Evolutionary conservation across 192 early-diverging fungal species (phyloP).

Genomic region (Haplosporangium gracile): DNA sequence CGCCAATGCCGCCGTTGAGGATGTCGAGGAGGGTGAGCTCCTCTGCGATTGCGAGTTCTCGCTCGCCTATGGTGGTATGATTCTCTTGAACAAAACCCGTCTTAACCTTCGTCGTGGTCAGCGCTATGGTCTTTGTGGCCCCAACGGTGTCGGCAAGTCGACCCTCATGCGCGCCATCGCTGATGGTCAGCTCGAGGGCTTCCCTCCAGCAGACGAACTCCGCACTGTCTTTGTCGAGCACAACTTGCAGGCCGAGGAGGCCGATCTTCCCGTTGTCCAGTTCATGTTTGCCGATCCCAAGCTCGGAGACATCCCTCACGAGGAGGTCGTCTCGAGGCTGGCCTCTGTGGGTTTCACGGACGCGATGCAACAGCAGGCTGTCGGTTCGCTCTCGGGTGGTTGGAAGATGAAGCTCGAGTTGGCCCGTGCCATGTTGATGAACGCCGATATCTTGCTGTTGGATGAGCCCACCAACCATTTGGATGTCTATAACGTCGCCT

Average conservation of each 20-base stretch:
- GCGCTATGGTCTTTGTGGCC: conserved; percentile 82
- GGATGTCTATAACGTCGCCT: conserved; percentile 69
- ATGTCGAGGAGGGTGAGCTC: conserved; percentile 64
- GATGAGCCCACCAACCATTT: conserved; percentile 90
- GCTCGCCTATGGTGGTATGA: conserved; percentile 83
- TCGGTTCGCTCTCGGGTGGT: conserved; percentile 82
- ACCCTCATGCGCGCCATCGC: conserved; percentile 88
- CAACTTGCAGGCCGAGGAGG: conserved; percentile 75
- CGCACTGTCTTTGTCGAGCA: conserved; percentile 85
- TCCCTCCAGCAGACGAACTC: conserved; percentile 68
- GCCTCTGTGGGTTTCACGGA: conserved; percentile 73
- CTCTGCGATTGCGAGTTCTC: conserved; percentile 83
- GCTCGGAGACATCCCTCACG: conserved; percentile 65
- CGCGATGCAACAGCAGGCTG: conserved; percentile 66
- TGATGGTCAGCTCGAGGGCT: conserved; percentile 82
- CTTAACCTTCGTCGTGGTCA: conserved; percentile 76
- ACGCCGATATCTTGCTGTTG: conserved; percentile 84
- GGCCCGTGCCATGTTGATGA: conserved; percentile 84
- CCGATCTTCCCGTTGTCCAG: conserved; percentile 75
- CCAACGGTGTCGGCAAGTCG: conserved; percentile 86
- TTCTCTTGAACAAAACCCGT: conserved; percentile 74
- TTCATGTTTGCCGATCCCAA: conserved; percentile 69
- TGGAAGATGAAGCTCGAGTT: conserved; percentile 93
- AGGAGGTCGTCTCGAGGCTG: conserved; percentile 59
- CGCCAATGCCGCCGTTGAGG: conserved; percentile 45